Base-by-base conservation (phyloP, 1,139 yeast genomes). In the Debaryomyces nepalensis region DNA sequence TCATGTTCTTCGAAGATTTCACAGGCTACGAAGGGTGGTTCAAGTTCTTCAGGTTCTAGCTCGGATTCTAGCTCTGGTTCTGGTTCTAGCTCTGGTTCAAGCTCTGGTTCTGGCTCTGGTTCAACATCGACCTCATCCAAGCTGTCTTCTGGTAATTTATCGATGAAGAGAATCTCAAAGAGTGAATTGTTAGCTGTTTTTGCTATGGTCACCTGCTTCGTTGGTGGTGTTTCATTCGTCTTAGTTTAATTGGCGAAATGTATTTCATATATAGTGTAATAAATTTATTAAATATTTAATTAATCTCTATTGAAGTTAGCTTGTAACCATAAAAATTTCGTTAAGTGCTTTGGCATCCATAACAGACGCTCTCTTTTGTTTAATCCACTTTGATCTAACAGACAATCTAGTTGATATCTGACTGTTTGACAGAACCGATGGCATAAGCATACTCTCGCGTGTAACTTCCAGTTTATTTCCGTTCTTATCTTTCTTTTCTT, bases 251-350 rank as follows among this genome's bases (percentile, higher is more conserved):
- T 19, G 36, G 7, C 19, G 20, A 27, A 4, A 20, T 16, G 30
- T 37, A 31, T 30, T 29, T 29, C 22, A 33, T n/a, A 20, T 15
- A 29, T 29, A 37, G 23, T 29, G 6, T 37, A 37, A 29, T 20
- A 37, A 29, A 29, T 37, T 21, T 36, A 36, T 36, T 36, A 29
- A 26, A 36, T 22, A n/a, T 27, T 20, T 36, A 36, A 15, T 26
- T 19, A 12, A 24, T n/a, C 8, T 35, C 24, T 37, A 26, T 30
- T 33, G 21, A 36, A 16, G 34, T 41, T 56, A 73, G 48, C 68
- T 76, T 45, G 87, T 72, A 37, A 88, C 81, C 98, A 91, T 91
- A 61, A 91, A 87, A 45, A 91, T 91, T 63, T 91, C 98, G 54
- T 88, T 89, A 48, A 91, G 76, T 18, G 96, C 90, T 59, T 88